phyloP scores from a whole-genome alignment of 768 basidiomycete genomes.

The Neoboletus subvelutipes region DNA sequence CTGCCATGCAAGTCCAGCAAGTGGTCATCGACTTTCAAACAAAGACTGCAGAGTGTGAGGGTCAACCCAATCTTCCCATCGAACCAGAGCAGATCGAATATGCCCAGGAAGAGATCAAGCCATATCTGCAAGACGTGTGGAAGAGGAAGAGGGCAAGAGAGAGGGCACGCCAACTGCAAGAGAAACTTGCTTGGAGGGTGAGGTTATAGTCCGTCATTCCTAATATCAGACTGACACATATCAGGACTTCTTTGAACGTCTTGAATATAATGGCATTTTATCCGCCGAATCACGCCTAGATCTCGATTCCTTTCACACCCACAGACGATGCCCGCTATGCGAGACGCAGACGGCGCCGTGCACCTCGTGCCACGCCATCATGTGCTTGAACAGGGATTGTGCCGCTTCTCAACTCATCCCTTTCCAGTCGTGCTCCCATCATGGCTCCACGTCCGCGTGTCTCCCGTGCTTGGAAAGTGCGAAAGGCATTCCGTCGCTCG shows the following conservation, averaged over 20 bases:
- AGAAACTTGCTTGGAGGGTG: slow-evolving; percentile 15
- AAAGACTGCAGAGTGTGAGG: slow-evolving; percentile 15
- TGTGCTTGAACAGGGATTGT: slow-evolving; percentile 21
- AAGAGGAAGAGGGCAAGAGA: slow-evolving; percentile 4
- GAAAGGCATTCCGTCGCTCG: slow-evolving; percentile 4
- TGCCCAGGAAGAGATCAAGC: slow-evolving; percentile 14
- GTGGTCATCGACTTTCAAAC: slow-evolving; percentile 20
- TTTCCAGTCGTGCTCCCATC: slow-evolving; percentile 19
- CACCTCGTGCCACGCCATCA: slow-evolving; percentile 7
- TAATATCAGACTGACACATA: neutral
- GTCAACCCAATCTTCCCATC: slow-evolving; percentile 15
- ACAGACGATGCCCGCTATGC: slow-evolving; percentile 16
- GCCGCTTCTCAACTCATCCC: slow-evolving; percentile 15
- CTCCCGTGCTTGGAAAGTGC: slow-evolving; percentile 8
- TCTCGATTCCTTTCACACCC: neutral
- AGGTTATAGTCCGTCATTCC: neutral
- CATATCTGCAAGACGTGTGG: slow-evolving; percentile 13
- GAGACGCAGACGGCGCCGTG: slow-evolving; percentile 5
- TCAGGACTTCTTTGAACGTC: slow-evolving; percentile 19
- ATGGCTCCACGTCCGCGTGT: slow-evolving; percentile 9
- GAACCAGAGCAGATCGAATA: slow-evolving; percentile 19
- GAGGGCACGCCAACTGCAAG: slow-evolving; percentile 2
- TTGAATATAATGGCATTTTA: slow-evolving; percentile 9
- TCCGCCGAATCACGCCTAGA: neutral
- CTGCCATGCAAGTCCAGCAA: slow-evolving; percentile 6